Percentiles rank a stretch among this genome's conserved stretches.
Evolutionary conservation across 192 early-diverging fungal species (phyloP).

Genomic region (Podila epicladia): DNA sequence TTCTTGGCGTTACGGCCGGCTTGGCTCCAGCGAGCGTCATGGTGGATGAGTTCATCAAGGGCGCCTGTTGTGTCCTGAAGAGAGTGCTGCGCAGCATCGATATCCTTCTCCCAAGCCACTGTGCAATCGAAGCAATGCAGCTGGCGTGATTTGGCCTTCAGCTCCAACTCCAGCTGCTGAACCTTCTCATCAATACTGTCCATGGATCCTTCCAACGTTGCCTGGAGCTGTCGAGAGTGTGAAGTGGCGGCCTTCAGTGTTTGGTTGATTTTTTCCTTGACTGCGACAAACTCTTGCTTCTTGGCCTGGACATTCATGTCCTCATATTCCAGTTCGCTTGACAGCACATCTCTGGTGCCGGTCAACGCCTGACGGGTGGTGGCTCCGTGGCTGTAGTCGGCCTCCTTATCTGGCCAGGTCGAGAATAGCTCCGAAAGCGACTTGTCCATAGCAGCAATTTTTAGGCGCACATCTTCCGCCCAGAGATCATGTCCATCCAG

Average conservation of each 20-base stretch:
- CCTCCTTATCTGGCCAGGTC: not conserved
- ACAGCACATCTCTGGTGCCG: not conserved
- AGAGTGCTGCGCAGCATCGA: constrained; percentile 9
- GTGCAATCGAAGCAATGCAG: constrained; percentile 23
- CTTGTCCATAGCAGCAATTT: constrained; percentile 12
- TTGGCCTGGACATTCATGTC: constrained; percentile 3
- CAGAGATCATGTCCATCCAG: constrained; percentile 10
- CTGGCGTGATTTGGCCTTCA: constrained; percentile 12
- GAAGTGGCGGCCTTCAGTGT: constrained; percentile 13
- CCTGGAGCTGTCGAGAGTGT: constrained; percentile 26
- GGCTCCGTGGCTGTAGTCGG: not conserved
- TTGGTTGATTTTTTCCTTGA: constrained; percentile 3
- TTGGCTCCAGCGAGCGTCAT: constrained; percentile 28
- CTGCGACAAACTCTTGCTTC: constrained; percentile 13
- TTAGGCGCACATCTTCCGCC: not conserved
- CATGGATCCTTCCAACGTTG: constrained; percentile 13
- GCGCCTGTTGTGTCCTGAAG: constrained; percentile 7
- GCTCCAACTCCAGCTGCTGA: constrained; percentile 10
- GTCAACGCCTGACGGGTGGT: not conserved
- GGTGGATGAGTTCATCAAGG: not conserved
- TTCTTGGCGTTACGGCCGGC: not conserved
- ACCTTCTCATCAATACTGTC: constrained; percentile 15
- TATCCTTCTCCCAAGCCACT: constrained; percentile 25
- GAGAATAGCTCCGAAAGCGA: constrained; percentile 7
- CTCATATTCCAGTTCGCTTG: constrained; percentile 4